Evolutionary conservation across 768 basidiomycete species (phyloP).

Genomic region (Tephrocybe rancida): DNA sequence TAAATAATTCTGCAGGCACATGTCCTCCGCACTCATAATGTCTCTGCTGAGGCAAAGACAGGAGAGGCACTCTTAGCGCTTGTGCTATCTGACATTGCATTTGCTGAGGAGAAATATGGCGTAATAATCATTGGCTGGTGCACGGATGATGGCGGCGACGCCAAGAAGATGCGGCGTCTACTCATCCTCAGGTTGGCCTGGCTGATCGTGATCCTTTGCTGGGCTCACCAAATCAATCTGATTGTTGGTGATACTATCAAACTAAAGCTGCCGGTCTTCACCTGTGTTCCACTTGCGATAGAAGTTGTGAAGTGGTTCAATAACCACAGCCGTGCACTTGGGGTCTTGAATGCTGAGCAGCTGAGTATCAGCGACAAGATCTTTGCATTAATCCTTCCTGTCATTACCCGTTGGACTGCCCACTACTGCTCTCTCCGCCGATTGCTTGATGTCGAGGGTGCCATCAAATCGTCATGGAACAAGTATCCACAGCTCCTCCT

Average conservation of each 20-base stretch:
- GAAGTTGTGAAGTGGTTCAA: constrained; percentile 42
- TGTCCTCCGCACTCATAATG: constrained; percentile 31
- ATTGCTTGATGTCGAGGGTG: too few species aligned
- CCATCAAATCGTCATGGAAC: too few species aligned
- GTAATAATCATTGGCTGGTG: constrained; percentile 29
- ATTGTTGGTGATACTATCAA: constrained; percentile 42
- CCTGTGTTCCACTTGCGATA: constrained; percentile 25
- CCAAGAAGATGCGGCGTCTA: constrained; percentile 22
- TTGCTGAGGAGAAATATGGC: constrained; percentile 27
- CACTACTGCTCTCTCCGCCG: too few species aligned
- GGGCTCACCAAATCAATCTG: constrained; percentile 26
- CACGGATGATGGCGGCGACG: constrained; percentile 39
- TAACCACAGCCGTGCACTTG: constrained; percentile 35
- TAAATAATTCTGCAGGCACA: constrained; percentile 10
- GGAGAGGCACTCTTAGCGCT: constrained; percentile 29
- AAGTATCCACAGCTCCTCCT: too few species aligned
- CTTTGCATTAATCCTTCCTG: constrained; percentile 31
- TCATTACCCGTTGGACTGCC: constrained; percentile 37
- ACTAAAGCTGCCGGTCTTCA: constrained; percentile 18
- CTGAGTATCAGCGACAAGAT: neutral
- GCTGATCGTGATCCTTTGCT: constrained; percentile 33
- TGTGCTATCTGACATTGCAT: constrained; percentile 16
- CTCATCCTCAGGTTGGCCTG: constrained; percentile 19
- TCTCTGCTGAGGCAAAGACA: constrained; percentile 30
- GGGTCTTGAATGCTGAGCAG: constrained; percentile 27